Evolutionary conservation across 1,284 basidiomycete species (phyloP), one percentile per base, ranked within the genome.

Genomic region (Taiwanofungus camphoratus): DNA sequence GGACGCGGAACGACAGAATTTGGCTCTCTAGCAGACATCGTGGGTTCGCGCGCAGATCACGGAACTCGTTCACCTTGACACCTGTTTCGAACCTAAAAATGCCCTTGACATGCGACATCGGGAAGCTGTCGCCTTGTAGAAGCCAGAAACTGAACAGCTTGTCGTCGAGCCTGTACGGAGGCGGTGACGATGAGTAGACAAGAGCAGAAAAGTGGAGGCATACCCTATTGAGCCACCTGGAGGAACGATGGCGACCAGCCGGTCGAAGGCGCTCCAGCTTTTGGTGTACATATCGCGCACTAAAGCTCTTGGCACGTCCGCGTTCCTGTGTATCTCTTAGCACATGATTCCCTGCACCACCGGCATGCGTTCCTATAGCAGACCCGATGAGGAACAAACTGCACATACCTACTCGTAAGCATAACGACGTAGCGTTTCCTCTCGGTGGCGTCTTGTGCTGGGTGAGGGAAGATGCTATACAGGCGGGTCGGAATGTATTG

Each of bases 231-330:
- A 87, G 3, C 88, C 88, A 13, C 88, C 88, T 1, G 87, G 87
- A 12, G 88, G 86, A 1, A 91, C 87, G 51, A 91, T 88, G 2
- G 85, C 86, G 3, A 87, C 80, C 4, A 92, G 71, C 15, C 88
- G 77, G 59, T 88, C 84, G 53, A 91, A 91, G 3, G 87, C 87
- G 56, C 82, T 86, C 88, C 88, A 92, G 45, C 83, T 87, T 63
- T 91, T 91, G 32, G 86, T 89, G 59, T 92, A 91, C 82, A 90
- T 84, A 55, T 91, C 87, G 45, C 87, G 78, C 19, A 88, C 84
- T 21, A 91, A 73, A 1, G 85, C 82, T 35, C 88, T 76, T 6
- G 87, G 86, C n/a, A 88, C 79, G 54, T 89, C 88, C 7, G 84
- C 85, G 57, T 89, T 89, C 58, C 85, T 82, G 53, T n/a, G 45